phyloP scores from a whole-genome alignment of 2,329 filamentous ascomycete genomes.

The Alternaria arbusti region DNA sequence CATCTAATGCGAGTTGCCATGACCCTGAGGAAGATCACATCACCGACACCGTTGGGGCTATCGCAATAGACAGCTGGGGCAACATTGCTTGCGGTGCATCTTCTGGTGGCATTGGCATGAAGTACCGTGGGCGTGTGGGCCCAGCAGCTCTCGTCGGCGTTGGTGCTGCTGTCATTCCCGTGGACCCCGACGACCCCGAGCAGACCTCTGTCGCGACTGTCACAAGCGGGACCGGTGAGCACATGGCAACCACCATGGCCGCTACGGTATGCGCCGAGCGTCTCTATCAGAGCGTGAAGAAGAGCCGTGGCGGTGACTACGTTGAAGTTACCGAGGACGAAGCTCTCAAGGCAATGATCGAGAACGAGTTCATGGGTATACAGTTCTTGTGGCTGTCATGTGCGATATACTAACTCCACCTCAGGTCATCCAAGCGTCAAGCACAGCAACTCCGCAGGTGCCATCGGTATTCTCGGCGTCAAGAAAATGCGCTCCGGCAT shows the following conservation, averaged over 20 bases:
- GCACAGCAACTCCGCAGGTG: constrained; percentile 79
- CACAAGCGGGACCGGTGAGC: constrained; percentile 94
- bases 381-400: background rate
- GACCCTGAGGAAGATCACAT: constrained; percentile 64
- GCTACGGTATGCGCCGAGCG: constrained; percentile 85
- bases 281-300: constrained; percentile 74
- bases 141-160: constrained; percentile 92
- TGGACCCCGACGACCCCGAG: constrained; percentile 72
- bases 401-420: constrained; percentile 8
- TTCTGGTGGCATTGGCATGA: constrained; percentile 98
- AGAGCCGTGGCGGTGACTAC: constrained; percentile 65
- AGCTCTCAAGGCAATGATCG: constrained; percentile 77
- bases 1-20: background rate
- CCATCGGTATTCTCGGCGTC: constrained; percentile 88
- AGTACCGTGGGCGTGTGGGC: constrained; percentile 87
- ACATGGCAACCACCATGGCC: constrained; percentile 95
- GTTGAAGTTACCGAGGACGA: constrained; percentile 77
- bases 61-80: constrained; percentile 85
- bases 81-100: constrained; percentile 94
- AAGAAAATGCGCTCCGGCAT: constrained; percentile 81
- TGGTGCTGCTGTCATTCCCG: constrained; percentile 86
- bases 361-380: constrained; percentile 85
- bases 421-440: constrained; percentile 78
- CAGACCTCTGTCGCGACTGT: constrained; percentile 78
- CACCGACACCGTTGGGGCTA: constrained; percentile 94